Percentiles rank a stretch among this genome's conserved stretches.
Conservation (phyloP, 2,329 filamentous ascomycete genomes). For the Botrytis medusae region DNA sequence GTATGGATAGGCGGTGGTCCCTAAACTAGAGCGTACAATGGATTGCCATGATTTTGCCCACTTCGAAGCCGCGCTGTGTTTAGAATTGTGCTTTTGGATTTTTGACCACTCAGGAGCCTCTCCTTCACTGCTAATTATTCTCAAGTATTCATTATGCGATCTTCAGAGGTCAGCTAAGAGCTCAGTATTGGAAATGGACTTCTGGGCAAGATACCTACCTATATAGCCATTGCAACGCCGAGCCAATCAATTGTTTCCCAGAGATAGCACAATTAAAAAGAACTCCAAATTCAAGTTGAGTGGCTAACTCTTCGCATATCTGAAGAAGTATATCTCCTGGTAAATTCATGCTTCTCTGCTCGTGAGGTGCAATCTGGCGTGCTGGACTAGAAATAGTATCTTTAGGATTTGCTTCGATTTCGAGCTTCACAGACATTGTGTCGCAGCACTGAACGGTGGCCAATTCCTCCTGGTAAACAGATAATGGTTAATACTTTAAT, state of each 20-base stretch:
- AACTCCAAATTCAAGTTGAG: slow-evolving; percentile 56
- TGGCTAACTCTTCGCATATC: slow-evolving; percentile 58
- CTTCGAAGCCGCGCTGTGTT: slow-evolving; percentile 41
- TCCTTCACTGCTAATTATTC: slow-evolving; percentile 47
- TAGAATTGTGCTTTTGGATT: slow-evolving; percentile 17
- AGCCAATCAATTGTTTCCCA: slow-evolving; percentile 55
- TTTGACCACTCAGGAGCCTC: slow-evolving; percentile 31
- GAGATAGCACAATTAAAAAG: slow-evolving; percentile 59
- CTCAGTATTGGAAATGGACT: neutral
- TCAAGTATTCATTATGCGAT: slow-evolving; percentile 48
- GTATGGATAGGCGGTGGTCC: slow-evolving; percentile 65
- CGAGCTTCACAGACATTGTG: slow-evolving; percentile 12
- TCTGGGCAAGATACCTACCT: slow-evolving; percentile 46
- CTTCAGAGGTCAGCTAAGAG: slow-evolving; percentile 39
- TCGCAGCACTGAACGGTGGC: neutral
- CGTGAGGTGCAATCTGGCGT: neutral
- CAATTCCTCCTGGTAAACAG: neutral
- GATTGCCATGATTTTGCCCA: slow-evolving; percentile 68
- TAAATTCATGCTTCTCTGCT: slow-evolving; percentile 34
- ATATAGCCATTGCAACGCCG: slow-evolving; percentile 63
- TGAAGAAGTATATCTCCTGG: slow-evolving; percentile 57
- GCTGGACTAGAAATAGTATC: slow-evolving; percentile 1
- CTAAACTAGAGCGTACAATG: slow-evolving; percentile 64
- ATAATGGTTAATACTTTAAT: neutral
- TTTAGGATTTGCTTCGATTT: neutral